Base-by-base conservation (phyloP, 768 basidiomycete species). In the Tricholoma sp. region DNA sequence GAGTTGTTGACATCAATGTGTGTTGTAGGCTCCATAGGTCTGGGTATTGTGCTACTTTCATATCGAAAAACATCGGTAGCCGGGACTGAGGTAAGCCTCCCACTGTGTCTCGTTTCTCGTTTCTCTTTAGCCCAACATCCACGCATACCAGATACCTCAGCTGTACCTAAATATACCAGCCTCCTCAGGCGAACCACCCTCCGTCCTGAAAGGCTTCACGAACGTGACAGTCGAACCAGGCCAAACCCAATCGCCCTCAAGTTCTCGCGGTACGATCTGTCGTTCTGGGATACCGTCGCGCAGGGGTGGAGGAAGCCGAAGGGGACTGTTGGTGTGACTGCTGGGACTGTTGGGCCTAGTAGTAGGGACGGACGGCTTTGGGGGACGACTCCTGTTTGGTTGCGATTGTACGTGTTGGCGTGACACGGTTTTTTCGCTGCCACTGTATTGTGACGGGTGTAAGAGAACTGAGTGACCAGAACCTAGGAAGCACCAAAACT, bases 291-390 rank as follows among this genome's bases (percentile, higher is more conserved):
- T 67, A 80, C 79, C 1, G 78, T 70, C 9, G 74, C 76, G 24
- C 91, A 94, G 68, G 83, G 86, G 2, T 94, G 92, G 91, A 73
- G 74, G 58, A 82, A 80, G 60, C 90, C 91, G 1, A 63, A 70
- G 2, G 91, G 89, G 1, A 75, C 66, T 42, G 84, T 89, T 63
- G 71, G 71, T 18, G 76, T 94, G 50, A 79, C 81, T 6, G 71
- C n/a, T n/a, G n/a, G n/a, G n/a, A n/a, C n/a, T n/a, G n/a, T 91
- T 37, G 89, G 89, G 15, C 76, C 80, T 57, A 90, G 88, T 65
- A 88, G 86, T 63, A 74, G 88, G 57, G 80, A 89, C 67, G 71
- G 68, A 11, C 76, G 79, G 57, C 63, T 90, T n/a, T n/a, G n/a
- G n/a, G n/a, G n/a, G n/a, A n/a, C n/a, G n/a, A n/a, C n/a, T n/a